Conservation (phyloP, 192 early-diverging fungal genomes). For the Podila epigama region DNA sequence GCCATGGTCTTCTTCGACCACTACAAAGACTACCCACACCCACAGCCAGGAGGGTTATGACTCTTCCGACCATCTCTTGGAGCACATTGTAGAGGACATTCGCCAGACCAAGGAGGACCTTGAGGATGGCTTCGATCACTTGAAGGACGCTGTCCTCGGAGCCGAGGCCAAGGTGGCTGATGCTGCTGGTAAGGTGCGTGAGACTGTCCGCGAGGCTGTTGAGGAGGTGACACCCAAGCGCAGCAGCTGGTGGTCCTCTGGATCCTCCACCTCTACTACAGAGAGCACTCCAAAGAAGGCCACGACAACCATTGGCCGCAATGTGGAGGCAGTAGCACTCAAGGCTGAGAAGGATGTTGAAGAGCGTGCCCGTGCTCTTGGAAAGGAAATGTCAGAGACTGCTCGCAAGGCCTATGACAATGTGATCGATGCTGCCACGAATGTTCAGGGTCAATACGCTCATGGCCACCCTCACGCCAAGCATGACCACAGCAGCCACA, state of each 20-base stretch:
- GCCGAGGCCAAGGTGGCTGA: slow-evolving; percentile 6
- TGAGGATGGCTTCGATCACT: slow-evolving; percentile 1
- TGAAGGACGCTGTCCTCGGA: slow-evolving; percentile 20
- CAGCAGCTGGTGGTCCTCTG: slow-evolving; percentile 9
- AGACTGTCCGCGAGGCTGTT: slow-evolving; percentile 1
- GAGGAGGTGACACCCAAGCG: neutral
- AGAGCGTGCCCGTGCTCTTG: slow-evolving; percentile 1
- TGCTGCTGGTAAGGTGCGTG: neutral
- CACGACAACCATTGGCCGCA: slow-evolving; percentile 11
- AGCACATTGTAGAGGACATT: slow-evolving; percentile 29
- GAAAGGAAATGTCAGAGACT: slow-evolving; percentile 11
- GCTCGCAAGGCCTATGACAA: slow-evolving; percentile 40
- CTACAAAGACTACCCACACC: slow-evolving; percentile 1
- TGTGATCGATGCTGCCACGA: slow-evolving; percentile 35
- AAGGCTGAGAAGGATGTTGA: slow-evolving; percentile 35
- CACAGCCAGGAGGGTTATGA: slow-evolving; percentile 18
- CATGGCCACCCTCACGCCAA: neutral
- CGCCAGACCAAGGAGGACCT: slow-evolving; percentile 27
- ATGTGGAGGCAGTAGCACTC: slow-evolving; percentile 9
- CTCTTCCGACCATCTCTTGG: slow-evolving; percentile 15
- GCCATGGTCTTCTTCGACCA: slow-evolving; percentile 6
- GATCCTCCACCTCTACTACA: neutral
- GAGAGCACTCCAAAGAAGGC: neutral
- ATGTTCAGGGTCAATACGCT: slow-evolving; percentile 3
- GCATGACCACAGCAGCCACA: neutral